These are phyloP conservation scores for Stylonectria norvegica DNA, from an alignment of 2,329 filamentous ascomycete genomes.

Conservation along the genomic window DNA sequence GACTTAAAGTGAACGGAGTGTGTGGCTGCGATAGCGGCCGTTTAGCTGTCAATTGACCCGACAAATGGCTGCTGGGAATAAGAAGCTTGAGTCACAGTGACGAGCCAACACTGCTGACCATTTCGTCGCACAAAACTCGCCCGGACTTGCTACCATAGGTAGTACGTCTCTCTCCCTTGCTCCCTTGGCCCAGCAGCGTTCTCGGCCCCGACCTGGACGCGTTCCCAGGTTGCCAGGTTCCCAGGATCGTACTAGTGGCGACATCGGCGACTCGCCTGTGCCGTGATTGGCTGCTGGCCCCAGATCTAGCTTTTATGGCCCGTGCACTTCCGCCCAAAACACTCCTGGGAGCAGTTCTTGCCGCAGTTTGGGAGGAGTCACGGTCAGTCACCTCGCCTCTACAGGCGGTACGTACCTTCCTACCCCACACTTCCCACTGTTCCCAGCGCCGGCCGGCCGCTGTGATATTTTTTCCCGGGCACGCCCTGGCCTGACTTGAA, in stretches of 20 bases:
- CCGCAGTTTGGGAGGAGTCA: slow-evolving; percentile 17
- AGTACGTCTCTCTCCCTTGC: slow-evolving; percentile 6
- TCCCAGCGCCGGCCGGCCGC: slow-evolving; percentile 19
- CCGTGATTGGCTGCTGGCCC: slow-evolving; percentile 14
- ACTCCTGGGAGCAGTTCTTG: slow-evolving; percentile 2
- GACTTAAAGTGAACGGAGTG: too few relatives aligned
- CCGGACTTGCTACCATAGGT: background rate
- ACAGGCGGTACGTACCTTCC: slow-evolving; percentile 4
- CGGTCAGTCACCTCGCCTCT: slow-evolving; percentile 2
- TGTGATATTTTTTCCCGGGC: slow-evolving; percentile 20
- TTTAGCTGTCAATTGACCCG: too few relatives aligned
- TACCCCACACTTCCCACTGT: slow-evolving; percentile 22
- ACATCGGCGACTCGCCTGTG: slow-evolving; percentile 20
- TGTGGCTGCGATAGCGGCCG: too few relatives aligned
- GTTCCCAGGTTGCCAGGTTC: slow-evolving; percentile 5
- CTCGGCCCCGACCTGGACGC: slow-evolving; percentile 5
- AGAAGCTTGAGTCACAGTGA: too few relatives aligned
- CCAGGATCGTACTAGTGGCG: slow-evolving; percentile 19
- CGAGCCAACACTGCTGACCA: slow-evolving; percentile 4
- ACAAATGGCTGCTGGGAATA: too few relatives aligned
- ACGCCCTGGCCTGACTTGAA: slow-evolving; percentile 13
- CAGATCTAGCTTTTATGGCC: slow-evolving; percentile 9
- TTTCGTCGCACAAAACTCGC: slow-evolving; percentile 8
- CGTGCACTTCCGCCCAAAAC: slow-evolving; percentile 9
- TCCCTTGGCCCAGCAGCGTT: slow-evolving; percentile 8